Conservation (phyloP, 164 flowering plant species). For the Brasenia schreberi region DNA sequence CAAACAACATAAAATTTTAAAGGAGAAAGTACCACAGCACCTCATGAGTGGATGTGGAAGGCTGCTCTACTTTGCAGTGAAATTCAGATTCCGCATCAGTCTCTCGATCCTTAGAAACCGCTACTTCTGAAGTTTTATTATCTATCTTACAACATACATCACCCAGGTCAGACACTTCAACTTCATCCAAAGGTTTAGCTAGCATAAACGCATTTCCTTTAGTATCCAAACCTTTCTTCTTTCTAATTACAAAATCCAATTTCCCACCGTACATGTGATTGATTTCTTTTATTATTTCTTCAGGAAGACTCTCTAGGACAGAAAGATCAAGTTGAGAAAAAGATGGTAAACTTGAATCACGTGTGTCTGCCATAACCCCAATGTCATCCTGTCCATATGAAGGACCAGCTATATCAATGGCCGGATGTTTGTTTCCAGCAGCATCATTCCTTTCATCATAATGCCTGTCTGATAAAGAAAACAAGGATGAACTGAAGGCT, state of each 20-base stretch:
- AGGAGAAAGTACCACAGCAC: no score
- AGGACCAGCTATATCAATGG: slow-evolving; percentile 8
- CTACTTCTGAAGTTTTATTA: no score
- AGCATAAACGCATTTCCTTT: slow-evolving; percentile 1
- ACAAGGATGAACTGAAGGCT: no score
- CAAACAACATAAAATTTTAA: no score
- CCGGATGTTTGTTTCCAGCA: slow-evolving; percentile 11
- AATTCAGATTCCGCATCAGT: slow-evolving; percentile 5
- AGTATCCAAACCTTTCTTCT: slow-evolving; percentile 16
- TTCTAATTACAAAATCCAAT: slow-evolving; percentile 28
- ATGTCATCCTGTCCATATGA: slow-evolving; percentile 6
- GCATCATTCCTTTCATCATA: slow-evolving; percentile 4
- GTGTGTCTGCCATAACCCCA: no score
- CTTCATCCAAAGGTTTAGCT: slow-evolving; percentile 4
- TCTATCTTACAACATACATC: no score
- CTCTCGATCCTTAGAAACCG: neutral
- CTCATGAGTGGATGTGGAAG: slow-evolving; percentile 4
- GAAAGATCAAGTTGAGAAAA: slow-evolving; percentile 57
- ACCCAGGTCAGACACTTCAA: slow-evolving; percentile 14
- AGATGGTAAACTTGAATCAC: slow-evolving; percentile 29
- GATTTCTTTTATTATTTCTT: slow-evolving; percentile 63
- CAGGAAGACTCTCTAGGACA: slow-evolving; percentile 66
- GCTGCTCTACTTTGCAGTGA: slow-evolving; percentile 10
- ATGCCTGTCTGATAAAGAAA: no score
- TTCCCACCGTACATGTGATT: slow-evolving; percentile 64